These are phyloP conservation scores for Phlebopus sp. DNA, from an alignment of 1,284 basidiomycete genomes.

Conservation along the genomic window DNA sequence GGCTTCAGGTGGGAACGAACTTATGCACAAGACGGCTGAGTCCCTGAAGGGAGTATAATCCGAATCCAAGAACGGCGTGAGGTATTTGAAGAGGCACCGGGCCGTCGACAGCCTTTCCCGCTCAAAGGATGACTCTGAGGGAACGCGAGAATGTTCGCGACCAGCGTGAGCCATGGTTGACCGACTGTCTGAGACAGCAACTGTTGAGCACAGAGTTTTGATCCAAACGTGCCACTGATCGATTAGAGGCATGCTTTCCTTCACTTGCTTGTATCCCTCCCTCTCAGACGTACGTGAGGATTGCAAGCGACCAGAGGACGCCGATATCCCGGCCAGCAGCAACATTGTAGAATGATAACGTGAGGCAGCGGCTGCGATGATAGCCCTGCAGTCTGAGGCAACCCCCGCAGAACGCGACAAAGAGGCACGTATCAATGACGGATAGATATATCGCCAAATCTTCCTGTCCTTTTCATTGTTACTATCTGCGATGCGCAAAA, in stretches of 20 bases:
- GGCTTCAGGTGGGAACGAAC: constrained; percentile 75
- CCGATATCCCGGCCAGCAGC: constrained; percentile 63
- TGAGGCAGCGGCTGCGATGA: constrained; percentile 60
- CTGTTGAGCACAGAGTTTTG: constrained; percentile 79
- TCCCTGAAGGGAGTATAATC: constrained; percentile 84
- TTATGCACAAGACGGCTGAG: constrained; percentile 84
- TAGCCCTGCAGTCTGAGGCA: constrained; percentile 54
- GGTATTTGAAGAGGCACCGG: constrained; percentile 79
- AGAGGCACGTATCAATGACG: constrained; percentile 56
- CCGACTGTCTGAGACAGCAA: constrained; percentile 64
- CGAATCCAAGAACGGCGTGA: constrained; percentile 85
- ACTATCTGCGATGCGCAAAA: constrained; percentile 67
- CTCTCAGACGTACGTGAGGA: constrained; percentile 44
- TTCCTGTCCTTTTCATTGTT: constrained; percentile 58
- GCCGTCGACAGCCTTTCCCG: constrained; percentile 76
- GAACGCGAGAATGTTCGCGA: constrained; percentile 69
- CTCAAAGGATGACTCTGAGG: constrained; percentile 70
- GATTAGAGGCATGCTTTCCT: constrained; percentile 65
- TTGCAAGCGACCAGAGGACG: constrained; percentile 39
- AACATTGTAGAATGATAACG: constrained; percentile 68
- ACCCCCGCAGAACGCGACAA: constrained; percentile 46
- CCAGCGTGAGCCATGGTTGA: constrained; percentile 52
- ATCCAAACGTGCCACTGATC: constrained; percentile 91
- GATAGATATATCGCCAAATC: constrained; percentile 71
- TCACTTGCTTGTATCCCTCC: constrained; percentile 50